Percentiles rank a stretch among this genome's conserved stretches.
These are phyloP conservation scores for Botrytis porri DNA, from an alignment of 2,329 filamentous ascomycete species.

Conservation along the genomic window DNA sequence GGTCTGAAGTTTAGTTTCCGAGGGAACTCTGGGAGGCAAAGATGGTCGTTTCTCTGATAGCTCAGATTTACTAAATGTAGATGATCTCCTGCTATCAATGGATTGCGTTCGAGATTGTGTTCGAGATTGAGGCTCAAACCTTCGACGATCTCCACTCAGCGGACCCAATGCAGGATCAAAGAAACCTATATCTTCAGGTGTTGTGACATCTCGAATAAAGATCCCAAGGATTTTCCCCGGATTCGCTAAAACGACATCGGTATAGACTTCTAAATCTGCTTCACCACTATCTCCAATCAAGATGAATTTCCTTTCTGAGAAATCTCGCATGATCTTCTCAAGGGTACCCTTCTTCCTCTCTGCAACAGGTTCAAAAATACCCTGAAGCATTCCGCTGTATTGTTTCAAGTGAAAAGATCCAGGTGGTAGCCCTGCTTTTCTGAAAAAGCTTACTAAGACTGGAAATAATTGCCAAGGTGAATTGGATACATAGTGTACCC, in stretches of 20 bases:
- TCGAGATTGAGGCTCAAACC: conserved; percentile 23
- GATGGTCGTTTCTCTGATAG: conserved; percentile 29
- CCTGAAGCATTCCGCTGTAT: conserved; percentile 94
- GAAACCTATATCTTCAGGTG: conserved; percentile 67
- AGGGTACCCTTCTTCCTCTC: conserved; percentile 89
- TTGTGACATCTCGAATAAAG: conserved; percentile 95
- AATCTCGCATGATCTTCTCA: conserved; percentile 82
- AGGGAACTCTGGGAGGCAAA: conserved; percentile 30
- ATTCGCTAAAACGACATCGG: conserved; percentile 81
- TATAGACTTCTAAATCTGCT: conserved; percentile 95
- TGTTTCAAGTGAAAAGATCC: conserved; percentile 95
- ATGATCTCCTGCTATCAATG: conserved; percentile 26
- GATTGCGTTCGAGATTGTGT: conserved; percentile 24
- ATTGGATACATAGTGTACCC: conserved; percentile 97
- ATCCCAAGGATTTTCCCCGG: conserved; percentile 78
- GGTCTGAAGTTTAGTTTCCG: conserved; percentile 37
- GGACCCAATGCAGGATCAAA: conserved; percentile 57
- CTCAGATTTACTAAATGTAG: conserved; percentile 22
- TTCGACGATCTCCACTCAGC: conserved; percentile 30
- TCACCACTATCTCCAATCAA: conserved; percentile 95
- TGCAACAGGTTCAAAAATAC: conserved; percentile 95
- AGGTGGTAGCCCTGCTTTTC: conserved; percentile 71
- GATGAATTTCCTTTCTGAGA: conserved; percentile 84
- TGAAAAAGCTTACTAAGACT: conserved; percentile 81
- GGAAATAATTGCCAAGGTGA: conserved; percentile 98